Evolutionary conservation across 129 eudicot species (phyloP).

Genomic region (Pittosporum tobira): DNA sequence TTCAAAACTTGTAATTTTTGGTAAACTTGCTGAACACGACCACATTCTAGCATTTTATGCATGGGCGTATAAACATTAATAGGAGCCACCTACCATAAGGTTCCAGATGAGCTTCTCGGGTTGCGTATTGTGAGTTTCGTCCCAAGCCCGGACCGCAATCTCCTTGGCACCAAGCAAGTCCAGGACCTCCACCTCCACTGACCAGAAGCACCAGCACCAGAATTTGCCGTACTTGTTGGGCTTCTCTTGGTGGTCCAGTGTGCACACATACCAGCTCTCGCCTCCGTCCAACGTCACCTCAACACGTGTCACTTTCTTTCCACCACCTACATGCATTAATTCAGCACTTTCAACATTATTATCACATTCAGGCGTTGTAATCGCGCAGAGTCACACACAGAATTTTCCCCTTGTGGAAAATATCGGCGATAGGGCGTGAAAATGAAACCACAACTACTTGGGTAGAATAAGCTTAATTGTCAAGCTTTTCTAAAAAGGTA

Average conservation of each 20-base stretch:
- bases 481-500: too few relatives aligned
- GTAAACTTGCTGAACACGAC: too few relatives aligned
- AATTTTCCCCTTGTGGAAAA: too few relatives aligned
- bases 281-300: conserved; percentile 96
- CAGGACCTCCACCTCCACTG: conserved; percentile 83
- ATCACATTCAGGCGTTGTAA: too few relatives aligned
- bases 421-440: too few relatives aligned
- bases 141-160: conserved; percentile 95
- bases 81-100: conserved; percentile 88
- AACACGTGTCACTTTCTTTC: conserved; percentile 89
- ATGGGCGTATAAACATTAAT: too few relatives aligned
- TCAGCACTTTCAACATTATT: too few relatives aligned
- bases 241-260: conserved; percentile 65
- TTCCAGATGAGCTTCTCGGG: conserved; percentile 98
- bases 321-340: conserved; percentile 95
- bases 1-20: too few relatives aligned
- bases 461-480: too few relatives aligned
- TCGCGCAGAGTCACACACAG: too few relatives aligned
- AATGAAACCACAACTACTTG: too few relatives aligned
- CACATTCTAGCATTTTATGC: too few relatives aligned
- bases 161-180: conserved; percentile 79
- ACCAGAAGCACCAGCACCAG: conserved; percentile 99
- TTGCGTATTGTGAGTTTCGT: conserved; percentile 79
- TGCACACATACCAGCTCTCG: conserved; percentile 65
- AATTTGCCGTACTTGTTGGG: conserved; percentile 71